Evolutionary conservation across 805 yeast genomes (phyloP).

Genomic region (Saturnispora ahearnii): DNA sequence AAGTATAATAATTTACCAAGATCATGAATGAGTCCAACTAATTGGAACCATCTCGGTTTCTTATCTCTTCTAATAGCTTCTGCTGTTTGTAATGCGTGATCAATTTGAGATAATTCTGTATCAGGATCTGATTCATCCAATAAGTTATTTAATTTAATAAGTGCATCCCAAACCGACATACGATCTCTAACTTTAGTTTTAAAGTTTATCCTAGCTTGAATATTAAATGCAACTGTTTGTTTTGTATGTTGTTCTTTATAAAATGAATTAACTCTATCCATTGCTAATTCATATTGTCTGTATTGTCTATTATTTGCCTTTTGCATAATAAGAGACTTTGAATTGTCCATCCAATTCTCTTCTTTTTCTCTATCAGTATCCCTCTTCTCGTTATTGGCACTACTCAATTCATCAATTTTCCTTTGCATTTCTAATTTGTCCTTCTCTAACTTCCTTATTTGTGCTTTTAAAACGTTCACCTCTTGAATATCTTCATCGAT

Average conservation of each 20-base stretch:
- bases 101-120: slow-evolving; percentile 64
- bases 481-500: slow-evolving; percentile 38
- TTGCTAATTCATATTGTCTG: slow-evolving; percentile 60
- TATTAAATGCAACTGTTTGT: slow-evolving; percentile 65
- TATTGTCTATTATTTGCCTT: slow-evolving; percentile 30
- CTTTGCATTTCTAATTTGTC: slow-evolving; percentile 2
- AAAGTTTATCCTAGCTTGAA: slow-evolving; percentile 63
- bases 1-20: slow-evolving; percentile 61
- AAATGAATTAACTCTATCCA: slow-evolving; percentile 56
- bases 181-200: slow-evolving; percentile 57
- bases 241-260: slow-evolving; percentile 60
- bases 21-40: slow-evolving; percentile 66
- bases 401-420: slow-evolving; percentile 5
- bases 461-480: slow-evolving; percentile 30
- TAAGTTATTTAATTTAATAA: slow-evolving; percentile 49
- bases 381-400: slow-evolving; percentile 4
- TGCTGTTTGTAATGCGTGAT: slow-evolving; percentile 69
- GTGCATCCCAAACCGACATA: slow-evolving; percentile 67
- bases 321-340: slow-evolving; percentile 16
- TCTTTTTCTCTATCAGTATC: slow-evolving; percentile 3
- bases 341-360: slow-evolving; percentile 19
- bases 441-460: slow-evolving; percentile 19
- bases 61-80: slow-evolving; percentile 62
- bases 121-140: slow-evolving; percentile 71
- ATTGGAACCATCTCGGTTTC: slow-evolving; percentile 68